A percentile compares a stretch with the other conserved stretches of the same genome.
phyloP scores from a whole-genome alignment of 352 stramenopile genomes.

The Thraustochytrium sp. region DNA sequence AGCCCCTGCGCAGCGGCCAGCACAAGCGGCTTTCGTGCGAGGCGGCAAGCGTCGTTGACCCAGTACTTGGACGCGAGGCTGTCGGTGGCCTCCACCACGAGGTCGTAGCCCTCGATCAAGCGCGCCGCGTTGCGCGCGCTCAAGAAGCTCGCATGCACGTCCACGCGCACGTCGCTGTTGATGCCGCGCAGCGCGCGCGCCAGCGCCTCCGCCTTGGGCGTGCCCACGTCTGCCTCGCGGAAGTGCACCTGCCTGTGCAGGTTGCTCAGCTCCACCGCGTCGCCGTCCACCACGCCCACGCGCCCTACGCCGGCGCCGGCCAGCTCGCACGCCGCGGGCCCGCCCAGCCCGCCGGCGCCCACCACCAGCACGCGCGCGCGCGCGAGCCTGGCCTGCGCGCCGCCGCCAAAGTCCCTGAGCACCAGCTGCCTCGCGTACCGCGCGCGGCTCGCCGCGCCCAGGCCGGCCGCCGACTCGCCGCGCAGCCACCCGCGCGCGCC shows the following conservation, averaged over 20 bases:
- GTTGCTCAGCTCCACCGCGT: conserved; percentile 90
- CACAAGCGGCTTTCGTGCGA: conserved; percentile 71
- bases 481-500: not conserved
- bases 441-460: not conserved
- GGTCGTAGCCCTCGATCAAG: conserved; percentile 71
- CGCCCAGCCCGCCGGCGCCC: conserved; percentile 89
- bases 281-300: conserved; percentile 88
- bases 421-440: conserved; percentile 90
- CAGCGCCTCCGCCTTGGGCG: conserved; percentile 83
- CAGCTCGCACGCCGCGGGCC: conserved; percentile 87
- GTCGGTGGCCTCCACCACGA: conserved; percentile 92
- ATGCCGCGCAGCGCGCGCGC: conserved; percentile 43
- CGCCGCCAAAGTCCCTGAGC: conserved; percentile 77
- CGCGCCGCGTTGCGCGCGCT: conserved; percentile 29
- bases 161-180: not conserved
- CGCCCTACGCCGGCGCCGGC: conserved; percentile 82
- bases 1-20: conserved; percentile 87
- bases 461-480: not conserved
- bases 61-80: conserved; percentile 91
- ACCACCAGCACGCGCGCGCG: conserved; percentile 77
- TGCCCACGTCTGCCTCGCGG: conserved; percentile 64
- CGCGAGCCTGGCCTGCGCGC: conserved; percentile 73
- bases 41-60: conserved; percentile 90
- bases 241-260: conserved; percentile 94
- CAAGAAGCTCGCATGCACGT: not conserved